Conservation (phyloP, 345 rosid species). For the Rubroshorea leprosula region DNA sequence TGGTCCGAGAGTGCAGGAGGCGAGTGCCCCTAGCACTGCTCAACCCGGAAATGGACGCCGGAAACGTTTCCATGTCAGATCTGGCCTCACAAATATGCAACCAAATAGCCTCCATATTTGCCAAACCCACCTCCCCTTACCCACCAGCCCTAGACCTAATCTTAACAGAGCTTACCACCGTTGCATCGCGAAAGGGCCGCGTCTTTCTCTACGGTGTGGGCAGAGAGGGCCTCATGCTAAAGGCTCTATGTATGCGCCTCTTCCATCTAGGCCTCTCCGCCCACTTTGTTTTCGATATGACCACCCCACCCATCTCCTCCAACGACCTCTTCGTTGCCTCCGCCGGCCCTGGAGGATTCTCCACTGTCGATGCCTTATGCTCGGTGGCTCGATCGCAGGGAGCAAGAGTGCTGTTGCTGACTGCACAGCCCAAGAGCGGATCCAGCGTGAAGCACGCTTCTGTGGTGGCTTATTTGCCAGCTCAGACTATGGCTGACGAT, state of each 20-base stretch:
- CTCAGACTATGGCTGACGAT: constrained; percentile 79
- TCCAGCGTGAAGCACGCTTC: constrained; percentile 57
- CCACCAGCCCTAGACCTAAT: constrained; percentile 51
- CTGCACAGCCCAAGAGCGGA: constrained; percentile 64
- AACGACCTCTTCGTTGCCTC: constrained; percentile 71
- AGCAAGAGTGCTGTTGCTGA: constrained; percentile 58
- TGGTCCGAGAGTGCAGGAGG: too few relatives aligned
- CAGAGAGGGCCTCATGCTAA: constrained; percentile 84
- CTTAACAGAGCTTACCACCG: constrained; percentile 39
- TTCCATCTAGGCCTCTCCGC: constrained; percentile 73
- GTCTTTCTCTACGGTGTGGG: constrained; percentile 87
- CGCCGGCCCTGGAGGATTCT: constrained; percentile 81
- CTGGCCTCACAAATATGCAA: constrained; percentile 57
- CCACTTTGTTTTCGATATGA: constrained; percentile 76
- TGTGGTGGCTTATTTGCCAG: constrained; percentile 60
- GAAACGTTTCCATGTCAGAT: constrained; percentile 14
- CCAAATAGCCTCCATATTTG: constrained; percentile 60
- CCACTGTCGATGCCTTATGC: constrained; percentile 83
- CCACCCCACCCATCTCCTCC: constrained; percentile 66
- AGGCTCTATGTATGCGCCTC: constrained; percentile 79
- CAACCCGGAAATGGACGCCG: constrained; percentile 8
- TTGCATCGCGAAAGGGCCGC: constrained; percentile 37
- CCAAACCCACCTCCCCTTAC: constrained; percentile 36
- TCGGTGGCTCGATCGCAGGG: constrained; percentile 51
- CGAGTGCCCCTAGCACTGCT: too few relatives aligned